A percentile compares a stretch with the other conserved stretches of the same genome.
These are phyloP conservation scores for Cicer chorassanicum DNA, from an alignment of 306 rosid species.

Conservation along the genomic window DNA sequence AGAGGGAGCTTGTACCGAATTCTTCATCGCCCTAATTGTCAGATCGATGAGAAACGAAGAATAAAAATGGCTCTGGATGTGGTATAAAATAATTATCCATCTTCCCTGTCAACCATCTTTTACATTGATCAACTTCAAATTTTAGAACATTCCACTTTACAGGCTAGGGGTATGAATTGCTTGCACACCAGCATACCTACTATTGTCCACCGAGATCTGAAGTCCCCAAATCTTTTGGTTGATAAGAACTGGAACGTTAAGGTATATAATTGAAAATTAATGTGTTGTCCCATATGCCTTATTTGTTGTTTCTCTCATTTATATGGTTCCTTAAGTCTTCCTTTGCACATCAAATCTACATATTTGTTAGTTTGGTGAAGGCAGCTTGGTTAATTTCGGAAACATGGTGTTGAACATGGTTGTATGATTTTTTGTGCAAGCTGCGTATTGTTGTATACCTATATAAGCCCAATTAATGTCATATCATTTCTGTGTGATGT, in stretches of 20 bases:
- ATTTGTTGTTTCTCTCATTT: constrained; percentile 35
- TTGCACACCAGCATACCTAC: constrained; percentile 89
- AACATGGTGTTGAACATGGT: neutral
- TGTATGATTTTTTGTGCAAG: constrained; percentile 26
- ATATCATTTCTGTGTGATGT: neutral
- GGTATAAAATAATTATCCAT: constrained; percentile 58
- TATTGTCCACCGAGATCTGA: constrained; percentile 97
- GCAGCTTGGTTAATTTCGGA: constrained; percentile 34
- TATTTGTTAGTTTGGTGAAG: constrained; percentile 40
- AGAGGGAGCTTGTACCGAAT: constrained; percentile 93
- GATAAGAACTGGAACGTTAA: constrained; percentile 98
- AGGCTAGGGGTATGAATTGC: constrained; percentile 99
- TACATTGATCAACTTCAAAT: constrained; percentile 39
- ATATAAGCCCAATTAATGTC: neutral
- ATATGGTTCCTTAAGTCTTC: constrained; percentile 23
- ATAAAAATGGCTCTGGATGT: constrained; percentile 99
- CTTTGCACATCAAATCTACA: constrained; percentile 11
- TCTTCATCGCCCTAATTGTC: constrained; percentile 90
- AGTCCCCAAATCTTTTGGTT: constrained; percentile 97
- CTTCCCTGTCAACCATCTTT: constrained; percentile 29
- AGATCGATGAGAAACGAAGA: constrained; percentile 86
- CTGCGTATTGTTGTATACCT: neutral
- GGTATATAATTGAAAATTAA: constrained; percentile 56
- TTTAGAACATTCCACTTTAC: constrained; percentile 47
- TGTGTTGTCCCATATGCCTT: constrained; percentile 34